Evolutionary conservation across 768 basidiomycete species (phyloP), one percentile per base, ranked within the genome.

Genomic region (Tylopilus intermedius): DNA sequence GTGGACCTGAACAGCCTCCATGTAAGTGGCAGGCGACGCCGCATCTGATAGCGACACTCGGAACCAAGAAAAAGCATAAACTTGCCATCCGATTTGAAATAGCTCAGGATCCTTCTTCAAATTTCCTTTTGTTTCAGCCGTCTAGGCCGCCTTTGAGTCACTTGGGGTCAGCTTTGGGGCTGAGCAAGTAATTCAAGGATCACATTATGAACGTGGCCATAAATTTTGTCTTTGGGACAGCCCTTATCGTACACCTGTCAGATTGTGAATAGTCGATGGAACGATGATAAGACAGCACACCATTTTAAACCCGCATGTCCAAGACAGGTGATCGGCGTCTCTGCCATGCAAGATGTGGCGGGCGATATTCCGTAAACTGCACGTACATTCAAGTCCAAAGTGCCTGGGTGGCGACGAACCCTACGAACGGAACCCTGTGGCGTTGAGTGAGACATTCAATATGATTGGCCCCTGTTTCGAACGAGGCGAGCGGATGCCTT

Each of bases 371-470:
- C 61, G 64, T 63, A 66, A 62, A 21, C 0, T 18, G 38, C n/a
- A 38, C n/a, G n/a, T 42, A 51, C 49, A 38, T 46, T 49, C 51
- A 47, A 43, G 30, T 8, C 43, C 32, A 47, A 8, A 50, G 63
- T 63, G 39, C 62, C 38, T 38, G 38, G 18, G 35, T 38, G 38
- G 50, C 46, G 13, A 45, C 26, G 21, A 46, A 50, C 59, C 63
- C 50, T 52, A 53, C 38, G 37, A 51, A 50, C 22, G 11, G 8
- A 30, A 52, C 61, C 64, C 62, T 65, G 63, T 64, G 62, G 61
- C 55, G 47, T 18, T 30, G 18, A 14, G 33, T 39, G 24, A 18
- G 33, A 45, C 56, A 35, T 30, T 18, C 47, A 24, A 24, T 5
- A 24, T 47, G 21, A 5, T 24, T 18, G 42, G 22, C 45, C 51